Base-by-base conservation (phyloP, 306 rosid species). In the Nissolia schottii region DNA sequence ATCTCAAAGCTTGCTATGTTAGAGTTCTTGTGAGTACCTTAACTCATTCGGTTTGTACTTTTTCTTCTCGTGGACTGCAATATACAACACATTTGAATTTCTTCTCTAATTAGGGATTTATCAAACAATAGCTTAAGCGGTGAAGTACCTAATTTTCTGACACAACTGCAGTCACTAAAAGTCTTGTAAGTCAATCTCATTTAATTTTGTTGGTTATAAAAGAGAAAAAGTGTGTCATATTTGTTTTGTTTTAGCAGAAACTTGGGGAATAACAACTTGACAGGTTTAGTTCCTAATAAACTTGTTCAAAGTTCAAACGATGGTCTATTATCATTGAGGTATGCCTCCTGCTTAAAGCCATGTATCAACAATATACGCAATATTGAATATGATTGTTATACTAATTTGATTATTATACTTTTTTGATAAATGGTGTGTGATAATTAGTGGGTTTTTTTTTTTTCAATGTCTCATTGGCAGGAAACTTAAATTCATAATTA, bases 121-220 rank as follows among this genome's bases (percentile, higher is more conserved):
- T 84, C 88, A 28, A 60, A 82, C 78, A 82, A 82, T 23, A 48
- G 40, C 67, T 78, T 82, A 40, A 51, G 65, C 0, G 84, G 87
- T 10, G 0, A 29, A 11, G 41, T 83, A 1, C 81, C 79, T 16
- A 57, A 31, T 13, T 75, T 74, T 35, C 27, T 75, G 28, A n/a
- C 80, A 6, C 16, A 74, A 28, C 49, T 78, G 55, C 46, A 10
- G 53, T n/a, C 64, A 2, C 41, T 77, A 25, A 11, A 38, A 59
- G 59, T 58, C 60, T 64, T 82, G 80, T 78, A 77, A 73, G 86
- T 67, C 61, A 19, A 19, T 49, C 70, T 27, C 19, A 56, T 2
- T 20, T 12, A 25, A 41, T 3, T 14, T 40, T 32, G 15, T 0
- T 64, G 2, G 16, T 19, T 9, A 15, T 3, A 23, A n/a, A 51